These are phyloP conservation scores for Coemansia sp. DNA, from an alignment of 371 early-diverging fungal species.

Conservation along the genomic window DNA sequence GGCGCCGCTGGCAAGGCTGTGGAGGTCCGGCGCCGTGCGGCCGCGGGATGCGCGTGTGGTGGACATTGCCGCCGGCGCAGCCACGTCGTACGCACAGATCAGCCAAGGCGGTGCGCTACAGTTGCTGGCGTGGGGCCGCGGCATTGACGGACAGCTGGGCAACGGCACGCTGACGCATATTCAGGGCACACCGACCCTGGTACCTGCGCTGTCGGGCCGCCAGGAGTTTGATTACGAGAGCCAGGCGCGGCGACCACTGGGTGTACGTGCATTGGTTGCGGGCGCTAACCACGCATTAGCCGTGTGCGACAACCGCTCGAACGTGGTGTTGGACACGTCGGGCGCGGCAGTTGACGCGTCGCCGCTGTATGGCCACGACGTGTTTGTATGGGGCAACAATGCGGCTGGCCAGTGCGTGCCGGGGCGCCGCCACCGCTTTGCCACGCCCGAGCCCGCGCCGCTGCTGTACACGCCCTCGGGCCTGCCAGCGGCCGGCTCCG, in stretches of 20 bases:
- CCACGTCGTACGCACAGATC: slow-evolving; percentile 31
- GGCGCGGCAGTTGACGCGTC: slow-evolving; percentile 9
- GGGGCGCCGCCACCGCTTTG: slow-evolving; percentile 36
- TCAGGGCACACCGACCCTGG: slow-evolving; percentile 15
- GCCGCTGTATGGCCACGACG: slow-evolving; percentile 39
- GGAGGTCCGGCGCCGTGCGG: slow-evolving; percentile 16
- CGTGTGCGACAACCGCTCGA: slow-evolving; percentile 38
- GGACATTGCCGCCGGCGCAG: slow-evolving; percentile 28
- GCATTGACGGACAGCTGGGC: slow-evolving; percentile 45
- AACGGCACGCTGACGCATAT: slow-evolving; percentile 27
- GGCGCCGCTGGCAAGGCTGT: slow-evolving; percentile 22
- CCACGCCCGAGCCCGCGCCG: slow-evolving; percentile 23
- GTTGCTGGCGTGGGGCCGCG: slow-evolving; percentile 35
- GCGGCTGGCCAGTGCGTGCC: slow-evolving; percentile 35
- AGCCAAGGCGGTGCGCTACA: slow-evolving; percentile 2
- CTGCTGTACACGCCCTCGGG: slow-evolving; percentile 7
- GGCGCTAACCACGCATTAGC: slow-evolving; percentile 26
- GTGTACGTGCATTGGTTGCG: slow-evolving; percentile 19
- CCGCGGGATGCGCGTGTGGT: slow-evolving; percentile 15
- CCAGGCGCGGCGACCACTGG: slow-evolving; percentile 17
- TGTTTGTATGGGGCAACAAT: slow-evolving; percentile 42
- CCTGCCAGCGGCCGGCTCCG: neutral
- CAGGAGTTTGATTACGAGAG: slow-evolving; percentile 14
- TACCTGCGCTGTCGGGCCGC: slow-evolving; percentile 17
- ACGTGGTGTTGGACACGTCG: slow-evolving; percentile 27